Evolutionary conservation across 192 early-diverging fungal genomes (phyloP), one percentile per base, ranked within the genome.

Genomic region (Podila epigama): DNA sequence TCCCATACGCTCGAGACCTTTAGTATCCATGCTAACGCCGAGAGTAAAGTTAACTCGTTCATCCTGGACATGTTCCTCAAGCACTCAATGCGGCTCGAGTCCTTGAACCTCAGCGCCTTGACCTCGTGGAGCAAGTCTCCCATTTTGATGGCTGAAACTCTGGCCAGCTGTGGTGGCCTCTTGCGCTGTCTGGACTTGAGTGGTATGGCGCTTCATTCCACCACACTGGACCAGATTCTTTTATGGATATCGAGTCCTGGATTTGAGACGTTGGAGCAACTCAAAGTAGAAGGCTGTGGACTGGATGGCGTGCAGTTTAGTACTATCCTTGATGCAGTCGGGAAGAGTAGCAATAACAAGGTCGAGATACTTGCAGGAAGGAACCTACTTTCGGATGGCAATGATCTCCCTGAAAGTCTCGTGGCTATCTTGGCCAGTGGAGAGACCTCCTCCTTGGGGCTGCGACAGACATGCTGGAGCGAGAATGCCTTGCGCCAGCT

Each of bases 401-500:
- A 77, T 4, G 68, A 67, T 28, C 69, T 80, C 32, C 44, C 81
- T n/a, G 79, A 82, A 28, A 66, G 69, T n/a, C 65, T 85, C 32
- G 68, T 69, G 27, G 69, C 60, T 44, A 54, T 80, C 12, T 56
- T 85, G 25, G 57, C 79, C 58, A 73, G 69, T 20, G 66, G 72
- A 13, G 77, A 78, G 36, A 81, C 80, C 1, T 69, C 84, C 1
- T 83, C 82, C 2, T 18, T 86, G 34, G 71, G 80, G 13, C 60
- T 86, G n/a, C 62, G 78, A 5, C 63, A 67, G 32, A 73, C 75
- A 29, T 81, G 83, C 32, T 86, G 84, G 84, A 83, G 83, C 29
- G 84, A 86, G 39, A 62, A 66, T 25, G 67, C 81, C 10, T 33
- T 86, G 31, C 73, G 82, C 32, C 82, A 86, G 36, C 63, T 86